Evolutionary conservation across 208 protist species (phyloP).

Genomic region (Leishmania tropica): DNA sequence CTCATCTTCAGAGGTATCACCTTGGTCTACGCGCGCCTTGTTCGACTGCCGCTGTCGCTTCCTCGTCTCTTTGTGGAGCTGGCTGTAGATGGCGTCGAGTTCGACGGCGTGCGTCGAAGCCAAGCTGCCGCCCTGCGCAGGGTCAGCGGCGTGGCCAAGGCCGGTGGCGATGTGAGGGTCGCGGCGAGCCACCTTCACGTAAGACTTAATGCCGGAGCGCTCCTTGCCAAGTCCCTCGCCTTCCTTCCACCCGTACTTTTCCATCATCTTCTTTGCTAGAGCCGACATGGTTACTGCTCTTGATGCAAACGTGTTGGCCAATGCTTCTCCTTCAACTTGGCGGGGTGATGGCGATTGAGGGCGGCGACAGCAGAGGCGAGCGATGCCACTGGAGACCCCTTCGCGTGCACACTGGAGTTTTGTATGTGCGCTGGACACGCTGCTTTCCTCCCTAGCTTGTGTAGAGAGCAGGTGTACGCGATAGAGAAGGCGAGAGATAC

Average conservation of each 20-base stretch:
- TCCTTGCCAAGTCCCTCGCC: conserved; percentile 86
- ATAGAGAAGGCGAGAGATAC: no score
- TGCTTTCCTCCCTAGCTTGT: no score
- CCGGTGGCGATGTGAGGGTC: conserved; percentile 70
- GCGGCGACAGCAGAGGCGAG: not conserved
- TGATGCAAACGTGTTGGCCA: not conserved
- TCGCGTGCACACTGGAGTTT: not conserved
- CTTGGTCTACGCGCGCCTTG: not conserved
- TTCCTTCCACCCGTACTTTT: conserved; percentile 86
- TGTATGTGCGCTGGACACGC: not conserved
- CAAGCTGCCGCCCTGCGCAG: conserved; percentile 38
- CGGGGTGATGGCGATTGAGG: not conserved
- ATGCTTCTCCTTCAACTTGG: not conserved
- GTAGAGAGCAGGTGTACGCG: no score
- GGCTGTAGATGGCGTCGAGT: conserved; percentile 68
- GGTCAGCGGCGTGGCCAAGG: conserved; percentile 75
- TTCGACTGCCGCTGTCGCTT: conserved; percentile 5
- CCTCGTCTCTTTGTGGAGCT: conserved; percentile 31
- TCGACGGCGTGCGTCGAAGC: conserved; percentile 62
- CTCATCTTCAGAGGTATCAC: not conserved
- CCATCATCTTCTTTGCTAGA: conserved; percentile 79
- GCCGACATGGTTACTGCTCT: conserved; percentile 47
- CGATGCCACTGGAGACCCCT: not conserved
- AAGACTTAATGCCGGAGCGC: conserved; percentile 58
- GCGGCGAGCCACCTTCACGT: conserved; percentile 78